These are phyloP conservation scores for Trichoderma gracile DNA, from an alignment of 2,329 filamentous ascomycete species.

Conservation along the genomic window DNA sequence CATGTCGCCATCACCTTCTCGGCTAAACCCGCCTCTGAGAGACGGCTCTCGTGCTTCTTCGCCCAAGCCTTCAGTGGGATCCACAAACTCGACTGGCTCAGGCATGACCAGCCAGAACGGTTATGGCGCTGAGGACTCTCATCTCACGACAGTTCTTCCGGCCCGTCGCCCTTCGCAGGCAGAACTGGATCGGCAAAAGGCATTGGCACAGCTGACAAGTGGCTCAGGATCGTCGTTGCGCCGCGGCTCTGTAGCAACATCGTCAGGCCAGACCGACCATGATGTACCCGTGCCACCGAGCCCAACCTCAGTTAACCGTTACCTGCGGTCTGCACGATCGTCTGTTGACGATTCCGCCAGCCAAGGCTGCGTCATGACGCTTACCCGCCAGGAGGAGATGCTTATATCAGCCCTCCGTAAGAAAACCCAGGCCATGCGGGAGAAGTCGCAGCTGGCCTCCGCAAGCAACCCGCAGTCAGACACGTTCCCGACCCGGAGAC, in stretches of 20 bases:
- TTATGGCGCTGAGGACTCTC: slow-evolving; percentile 44
- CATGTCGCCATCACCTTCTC: slow-evolving; percentile 29
- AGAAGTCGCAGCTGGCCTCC: slow-evolving; percentile 37
- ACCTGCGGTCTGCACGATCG: slow-evolving; percentile 43
- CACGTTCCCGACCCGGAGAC: slow-evolving; percentile 28
- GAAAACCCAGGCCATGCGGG: slow-evolving; percentile 57
- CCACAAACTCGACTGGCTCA: slow-evolving; percentile 43
- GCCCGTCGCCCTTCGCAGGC: slow-evolving; percentile 31
- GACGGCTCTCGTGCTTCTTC: slow-evolving; percentile 33
- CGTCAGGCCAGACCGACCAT: slow-evolving; percentile 38
- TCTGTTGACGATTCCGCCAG: slow-evolving; percentile 39
- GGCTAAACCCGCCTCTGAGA: slow-evolving; percentile 1
- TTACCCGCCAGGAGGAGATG: slow-evolving; percentile 60
- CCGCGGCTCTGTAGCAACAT: slow-evolving; percentile 32
- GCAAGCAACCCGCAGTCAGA: neutral
- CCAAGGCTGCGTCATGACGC: slow-evolving; percentile 54
- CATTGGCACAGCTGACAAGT: slow-evolving; percentile 4
- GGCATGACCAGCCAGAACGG: slow-evolving; percentile 37
- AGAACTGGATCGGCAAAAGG: slow-evolving; percentile 32
- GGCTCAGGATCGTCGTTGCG: slow-evolving; percentile 6
- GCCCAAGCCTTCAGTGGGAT: slow-evolving; percentile 38
- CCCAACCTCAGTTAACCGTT: slow-evolving; percentile 54
- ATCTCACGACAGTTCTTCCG: slow-evolving; percentile 42
- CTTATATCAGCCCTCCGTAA: slow-evolving; percentile 57
- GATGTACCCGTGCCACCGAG: slow-evolving; percentile 50